Conservation (phyloP, 2,329 filamentous ascomycete species). For the Graphilbum fragrans region DNA sequence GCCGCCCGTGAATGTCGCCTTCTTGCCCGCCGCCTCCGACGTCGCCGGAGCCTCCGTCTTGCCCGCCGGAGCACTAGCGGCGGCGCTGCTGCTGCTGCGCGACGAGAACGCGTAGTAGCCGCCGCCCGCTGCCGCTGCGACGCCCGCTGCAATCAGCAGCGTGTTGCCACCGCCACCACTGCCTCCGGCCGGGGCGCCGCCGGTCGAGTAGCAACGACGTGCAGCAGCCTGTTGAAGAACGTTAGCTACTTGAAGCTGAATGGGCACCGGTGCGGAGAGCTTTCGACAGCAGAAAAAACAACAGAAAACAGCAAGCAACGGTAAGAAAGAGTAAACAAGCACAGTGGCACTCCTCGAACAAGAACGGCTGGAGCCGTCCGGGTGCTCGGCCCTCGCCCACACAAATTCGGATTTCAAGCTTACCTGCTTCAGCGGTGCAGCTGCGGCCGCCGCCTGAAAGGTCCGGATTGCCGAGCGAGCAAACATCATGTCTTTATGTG, state of each 20-base stretch:
- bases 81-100: slow-evolving; percentile 21
- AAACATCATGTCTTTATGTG: slow-evolving; percentile 41
- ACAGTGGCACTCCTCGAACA: too few species aligned
- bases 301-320: neutral
- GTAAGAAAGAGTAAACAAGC: too few species aligned
- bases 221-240: neutral
- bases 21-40: slow-evolving; percentile 18
- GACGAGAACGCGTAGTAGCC: slow-evolving; percentile 44
- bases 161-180: slow-evolving; percentile 49
- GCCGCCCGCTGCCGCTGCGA: slow-evolving; percentile 38
- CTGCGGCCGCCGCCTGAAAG: slow-evolving; percentile 50
- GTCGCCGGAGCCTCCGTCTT: slow-evolving; percentile 14
- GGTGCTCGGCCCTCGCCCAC: too few species aligned
- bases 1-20: slow-evolving; percentile 60
- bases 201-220: slow-evolving; percentile 55
- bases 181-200: slow-evolving; percentile 24
- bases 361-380: too few species aligned
- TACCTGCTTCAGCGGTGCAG: neutral
- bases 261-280: too few species aligned
- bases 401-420: too few species aligned
- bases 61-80: neutral
- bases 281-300: slow-evolving; percentile 10
- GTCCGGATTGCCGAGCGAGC: slow-evolving; percentile 52
- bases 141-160: slow-evolving; percentile 48
- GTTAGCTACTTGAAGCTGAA: slow-evolving; percentile 32